Evolutionary conservation across 352 stramenopile genomes (phyloP).

Genomic region (Lagenidium giganteum): DNA sequence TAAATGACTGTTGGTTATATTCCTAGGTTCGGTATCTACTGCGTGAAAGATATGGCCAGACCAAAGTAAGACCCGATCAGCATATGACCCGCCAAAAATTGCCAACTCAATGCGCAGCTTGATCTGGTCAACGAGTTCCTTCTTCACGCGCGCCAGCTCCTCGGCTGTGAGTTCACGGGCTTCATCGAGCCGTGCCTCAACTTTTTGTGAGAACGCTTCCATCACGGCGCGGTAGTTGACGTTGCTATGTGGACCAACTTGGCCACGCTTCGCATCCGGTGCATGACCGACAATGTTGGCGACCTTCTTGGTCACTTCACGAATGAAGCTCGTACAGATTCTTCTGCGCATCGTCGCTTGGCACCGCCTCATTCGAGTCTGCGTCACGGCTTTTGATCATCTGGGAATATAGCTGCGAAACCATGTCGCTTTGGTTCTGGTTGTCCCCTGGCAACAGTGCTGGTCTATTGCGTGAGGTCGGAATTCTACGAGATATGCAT

Average conservation of each 20-base stretch:
- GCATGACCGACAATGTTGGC: conserved; percentile 42
- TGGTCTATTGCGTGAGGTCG: conserved; percentile 9
- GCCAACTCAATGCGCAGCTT: conserved; percentile 50
- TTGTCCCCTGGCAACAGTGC: conserved; percentile 15
- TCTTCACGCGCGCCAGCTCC: conserved; percentile 50
- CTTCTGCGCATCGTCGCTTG: conserved; percentile 64
- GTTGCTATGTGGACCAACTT: conserved; percentile 34
- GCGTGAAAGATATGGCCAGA: no score
- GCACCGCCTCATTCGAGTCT: conserved; percentile 41
- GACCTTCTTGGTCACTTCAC: conserved; percentile 81
- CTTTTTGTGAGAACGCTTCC: conserved; percentile 70
- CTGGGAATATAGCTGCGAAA: conserved; percentile 52
- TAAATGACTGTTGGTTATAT: no score
- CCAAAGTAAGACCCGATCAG: no score
- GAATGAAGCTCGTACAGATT: conserved; percentile 59
- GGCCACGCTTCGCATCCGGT: conserved; percentile 31
- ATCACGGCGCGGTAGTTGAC: conserved; percentile 66
- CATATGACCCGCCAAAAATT: no score
- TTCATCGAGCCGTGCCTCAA: conserved; percentile 65
- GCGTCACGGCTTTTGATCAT: conserved; percentile 28
- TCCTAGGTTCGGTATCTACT: no score
- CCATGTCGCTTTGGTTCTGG: conserved; percentile 34
- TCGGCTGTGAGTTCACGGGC: conserved; percentile 53
- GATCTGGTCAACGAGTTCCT: conserved; percentile 65
- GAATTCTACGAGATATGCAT: no score